These are phyloP conservation scores for Lenzites betulinus DNA, from an alignment of 768 basidiomycete species.

Conservation along the genomic window DNA sequence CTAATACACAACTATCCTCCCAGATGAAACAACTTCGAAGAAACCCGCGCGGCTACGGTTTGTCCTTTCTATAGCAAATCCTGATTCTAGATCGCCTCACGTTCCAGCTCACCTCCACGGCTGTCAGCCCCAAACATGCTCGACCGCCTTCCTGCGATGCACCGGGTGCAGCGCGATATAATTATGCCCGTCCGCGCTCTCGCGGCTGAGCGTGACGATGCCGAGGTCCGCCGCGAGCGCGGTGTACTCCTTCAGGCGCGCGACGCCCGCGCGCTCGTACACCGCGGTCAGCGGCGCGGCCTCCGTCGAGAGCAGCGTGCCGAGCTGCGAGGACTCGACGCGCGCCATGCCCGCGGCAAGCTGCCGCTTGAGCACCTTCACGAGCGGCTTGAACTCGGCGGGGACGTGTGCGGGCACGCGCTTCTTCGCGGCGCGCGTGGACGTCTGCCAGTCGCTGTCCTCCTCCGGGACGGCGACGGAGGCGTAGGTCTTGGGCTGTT, in stretches of 20 bases:
- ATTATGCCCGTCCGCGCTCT: conserved; percentile 15
- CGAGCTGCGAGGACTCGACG: conserved; percentile 29
- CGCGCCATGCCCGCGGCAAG: conserved; percentile 19
- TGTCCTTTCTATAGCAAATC: not conserved
- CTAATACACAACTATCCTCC: no score
- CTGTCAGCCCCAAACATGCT: not conserved
- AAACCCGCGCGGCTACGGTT: no score
- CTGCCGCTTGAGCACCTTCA: conserved; percentile 28
- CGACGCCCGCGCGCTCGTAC: conserved; percentile 28
- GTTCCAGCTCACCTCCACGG: not conserved
- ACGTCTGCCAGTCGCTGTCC: conserved; percentile 7
- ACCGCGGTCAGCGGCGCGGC: not conserved
- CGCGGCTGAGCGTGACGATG: conserved; percentile 16
- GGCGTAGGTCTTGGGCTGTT: not conserved
- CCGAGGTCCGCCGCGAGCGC: conserved; percentile 23
- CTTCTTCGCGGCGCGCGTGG: conserved; percentile 8
- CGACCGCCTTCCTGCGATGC: conserved; percentile 9
- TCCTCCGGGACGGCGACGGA: not conserved
- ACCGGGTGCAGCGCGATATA: conserved; percentile 16
- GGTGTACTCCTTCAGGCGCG: conserved; percentile 31
- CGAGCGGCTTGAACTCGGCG: conserved; percentile 27
- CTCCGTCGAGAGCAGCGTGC: conserved; percentile 23
- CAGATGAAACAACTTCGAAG: no score
- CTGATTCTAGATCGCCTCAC: not conserved
- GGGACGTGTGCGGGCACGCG: conserved; percentile 10